Evolutionary conservation across 306 rosid species (phyloP).

Genomic region (Aeschynomene evenia): DNA sequence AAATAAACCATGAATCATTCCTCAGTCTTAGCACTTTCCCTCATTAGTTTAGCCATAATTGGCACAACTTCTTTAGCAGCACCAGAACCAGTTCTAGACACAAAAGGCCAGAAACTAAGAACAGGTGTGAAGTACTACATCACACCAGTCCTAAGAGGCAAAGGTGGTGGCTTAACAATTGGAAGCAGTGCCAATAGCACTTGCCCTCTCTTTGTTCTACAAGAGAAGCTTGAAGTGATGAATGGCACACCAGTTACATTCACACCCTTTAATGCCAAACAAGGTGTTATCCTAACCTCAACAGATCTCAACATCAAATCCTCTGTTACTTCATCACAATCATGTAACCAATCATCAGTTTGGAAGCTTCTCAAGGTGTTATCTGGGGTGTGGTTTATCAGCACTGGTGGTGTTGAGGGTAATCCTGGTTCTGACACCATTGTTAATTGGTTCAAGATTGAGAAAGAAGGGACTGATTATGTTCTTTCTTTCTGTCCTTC

Average conservation of each 20-base stretch:
- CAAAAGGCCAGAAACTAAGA: conserved; percentile 35
- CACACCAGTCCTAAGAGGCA: conserved; percentile 43
- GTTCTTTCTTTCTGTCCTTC: conserved; percentile 57
- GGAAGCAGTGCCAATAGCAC: conserved; percentile 19
- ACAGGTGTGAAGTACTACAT: conserved; percentile 41
- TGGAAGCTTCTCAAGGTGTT: conserved; percentile 48
- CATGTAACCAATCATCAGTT: conserved; percentile 39
- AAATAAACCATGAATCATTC: conserved; percentile 27
- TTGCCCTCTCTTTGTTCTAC: conserved; percentile 56
- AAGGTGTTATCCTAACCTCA: conserved; percentile 37
- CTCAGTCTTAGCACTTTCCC: not conserved
- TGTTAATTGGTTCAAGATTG: conserved; percentile 66
- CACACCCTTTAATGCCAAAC: conserved; percentile 32
- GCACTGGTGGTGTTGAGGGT: conserved; percentile 48
- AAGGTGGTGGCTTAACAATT: conserved; percentile 39
- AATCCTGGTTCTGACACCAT: conserved; percentile 42
- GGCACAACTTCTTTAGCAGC: conserved; percentile 3
- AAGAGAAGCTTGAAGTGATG: conserved; percentile 32
- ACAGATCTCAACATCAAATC: conserved; percentile 60
- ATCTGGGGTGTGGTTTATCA: conserved; percentile 45
- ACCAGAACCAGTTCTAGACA: conserved; percentile 48
- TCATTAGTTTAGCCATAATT: conserved; percentile 21
- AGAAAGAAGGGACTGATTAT: conserved; percentile 45
- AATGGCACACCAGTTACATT: conserved; percentile 44
- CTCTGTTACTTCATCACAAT: not conserved